phyloP scores from a whole-genome alignment of 495 filamentous ascomycete genomes.

The Penicillium parvum region DNA sequence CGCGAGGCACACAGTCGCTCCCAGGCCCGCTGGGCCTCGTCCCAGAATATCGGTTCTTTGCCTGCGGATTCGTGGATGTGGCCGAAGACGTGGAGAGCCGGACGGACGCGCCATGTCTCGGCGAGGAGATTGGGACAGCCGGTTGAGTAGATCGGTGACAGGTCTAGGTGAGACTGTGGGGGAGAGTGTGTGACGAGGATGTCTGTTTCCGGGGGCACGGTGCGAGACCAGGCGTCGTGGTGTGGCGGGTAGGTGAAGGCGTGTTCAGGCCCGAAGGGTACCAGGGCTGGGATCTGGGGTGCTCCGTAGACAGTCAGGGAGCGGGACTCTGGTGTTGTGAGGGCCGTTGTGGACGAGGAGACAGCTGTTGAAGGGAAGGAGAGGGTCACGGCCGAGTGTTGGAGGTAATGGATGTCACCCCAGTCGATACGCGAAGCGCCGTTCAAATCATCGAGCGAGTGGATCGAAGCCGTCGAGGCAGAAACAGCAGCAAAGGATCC shows the following conservation, averaged over 20 bases:
- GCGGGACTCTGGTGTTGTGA: conserved; percentile 24
- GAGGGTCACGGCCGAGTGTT: conserved; percentile 53
- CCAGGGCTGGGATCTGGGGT: conserved; percentile 57
- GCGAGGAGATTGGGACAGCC: conserved; percentile 72
- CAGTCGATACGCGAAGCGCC: conserved; percentile 45
- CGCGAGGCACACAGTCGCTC: conserved; percentile 52
- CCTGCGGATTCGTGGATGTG: conserved; percentile 73
- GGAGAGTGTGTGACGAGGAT: conserved; percentile 81
- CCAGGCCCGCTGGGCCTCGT: conserved; percentile 67
- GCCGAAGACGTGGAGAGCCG: conserved; percentile 81
- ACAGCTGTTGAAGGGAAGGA: conserved; percentile 30
- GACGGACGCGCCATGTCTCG: conserved; percentile 75
- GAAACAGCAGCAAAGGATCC: conserved; percentile 29
- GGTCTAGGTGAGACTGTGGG: conserved; percentile 69
- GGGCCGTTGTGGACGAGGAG: conserved; percentile 12
- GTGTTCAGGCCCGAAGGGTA: conserved; percentile 51
- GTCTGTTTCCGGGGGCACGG: conserved; percentile 70
- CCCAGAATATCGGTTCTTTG: conserved; percentile 67
- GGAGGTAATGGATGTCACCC: conserved; percentile 59
- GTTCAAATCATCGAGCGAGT: conserved; percentile 36
- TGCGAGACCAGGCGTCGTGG: conserved; percentile 58
- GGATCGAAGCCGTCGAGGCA: conserved; percentile 39
- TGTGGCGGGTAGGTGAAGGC: conserved; percentile 64
- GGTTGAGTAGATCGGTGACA: conserved; percentile 49
- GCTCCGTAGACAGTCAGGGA: conserved; percentile 57